Conservation (phyloP, 306 rosid genomes). For the Macrotyloma uniflorum region DNA sequence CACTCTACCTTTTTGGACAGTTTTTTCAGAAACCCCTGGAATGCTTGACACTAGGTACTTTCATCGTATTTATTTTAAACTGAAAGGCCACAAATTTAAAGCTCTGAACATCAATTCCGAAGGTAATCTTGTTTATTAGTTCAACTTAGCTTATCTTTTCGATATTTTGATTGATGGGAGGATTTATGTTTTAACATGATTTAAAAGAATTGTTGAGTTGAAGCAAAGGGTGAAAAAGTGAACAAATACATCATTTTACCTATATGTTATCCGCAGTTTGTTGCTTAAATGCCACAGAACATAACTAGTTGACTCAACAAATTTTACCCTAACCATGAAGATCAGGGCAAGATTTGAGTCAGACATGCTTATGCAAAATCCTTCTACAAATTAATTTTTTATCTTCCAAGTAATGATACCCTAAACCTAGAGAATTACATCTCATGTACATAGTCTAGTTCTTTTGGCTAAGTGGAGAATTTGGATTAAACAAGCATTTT, state of each 20-base stretch:
- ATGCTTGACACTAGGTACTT: conserved; percentile 91
- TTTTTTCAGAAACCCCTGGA: conserved; percentile 86
- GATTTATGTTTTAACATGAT: conserved; percentile 17
- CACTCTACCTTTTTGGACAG: conserved; percentile 94
- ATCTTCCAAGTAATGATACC: conserved; percentile 1
- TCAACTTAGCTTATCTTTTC: conserved; percentile 8
- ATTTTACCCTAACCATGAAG: background rate
- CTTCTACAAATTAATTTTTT: conserved; percentile 15
- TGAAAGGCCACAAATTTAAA: background rate
- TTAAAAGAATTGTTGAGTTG: background rate
- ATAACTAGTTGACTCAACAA: conserved; percentile 4
- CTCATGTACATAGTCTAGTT: background rate
- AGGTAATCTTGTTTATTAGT: background rate
- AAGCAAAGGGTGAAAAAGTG: conserved; percentile 22
- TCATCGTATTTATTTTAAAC: conserved; percentile 10
- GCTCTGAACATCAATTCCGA: conserved; percentile 12
- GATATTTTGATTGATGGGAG: conserved; percentile 20
- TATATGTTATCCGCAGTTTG: background rate
- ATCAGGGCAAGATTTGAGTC: background rate
- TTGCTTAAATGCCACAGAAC: background rate
- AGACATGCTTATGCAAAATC: background rate
- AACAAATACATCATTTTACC: background rate
- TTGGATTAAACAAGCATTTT: background rate
- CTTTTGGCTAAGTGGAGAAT: conserved; percentile 4
- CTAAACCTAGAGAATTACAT: background rate